Evolutionary conservation across 2,329 filamentous ascomycete species (phyloP).

Genomic region (Rugonectria rugulosa): DNA sequence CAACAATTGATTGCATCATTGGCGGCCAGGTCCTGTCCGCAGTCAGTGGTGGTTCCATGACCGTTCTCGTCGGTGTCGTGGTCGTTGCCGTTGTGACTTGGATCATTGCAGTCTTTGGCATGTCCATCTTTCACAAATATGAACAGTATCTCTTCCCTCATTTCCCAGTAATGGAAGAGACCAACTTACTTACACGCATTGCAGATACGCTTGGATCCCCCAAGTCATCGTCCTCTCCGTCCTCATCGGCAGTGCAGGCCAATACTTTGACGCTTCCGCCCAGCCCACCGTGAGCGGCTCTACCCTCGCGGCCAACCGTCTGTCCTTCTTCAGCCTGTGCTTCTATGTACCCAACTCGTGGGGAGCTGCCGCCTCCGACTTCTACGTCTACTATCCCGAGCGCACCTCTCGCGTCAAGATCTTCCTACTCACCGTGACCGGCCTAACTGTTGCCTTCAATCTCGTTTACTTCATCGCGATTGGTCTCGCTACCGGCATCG

Average conservation of each 20-base stretch:
- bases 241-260: constrained; percentile 71
- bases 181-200: constrained; percentile 5
- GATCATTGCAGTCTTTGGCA: constrained; percentile 71
- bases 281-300: constrained; percentile 65
- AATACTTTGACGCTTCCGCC: constrained; percentile 68
- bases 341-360: constrained; percentile 63
- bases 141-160: constrained; percentile 54
- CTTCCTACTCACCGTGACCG: constrained; percentile 73
- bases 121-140: constrained; percentile 70
- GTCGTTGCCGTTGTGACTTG: constrained; percentile 78
- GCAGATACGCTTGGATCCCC: constrained; percentile 60
- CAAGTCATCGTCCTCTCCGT: constrained; percentile 78
- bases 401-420: constrained; percentile 66
- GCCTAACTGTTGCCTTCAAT: constrained; percentile 67
- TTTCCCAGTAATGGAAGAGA: no score
- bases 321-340: constrained; percentile 76
- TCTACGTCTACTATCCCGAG: constrained; percentile 79
- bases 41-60: constrained; percentile 70
- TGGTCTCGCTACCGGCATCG: constrained; percentile 59
- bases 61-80: constrained; percentile 77
- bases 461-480: constrained; percentile 72
- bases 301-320: constrained; percentile 65
- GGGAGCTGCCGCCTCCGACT: constrained; percentile 79
- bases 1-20: constrained; percentile 79
- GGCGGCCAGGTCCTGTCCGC: constrained; percentile 80